phyloP scores from a whole-genome alignment of 1,139 yeast species.

The Debaryomyces psychrophilus region DNA sequence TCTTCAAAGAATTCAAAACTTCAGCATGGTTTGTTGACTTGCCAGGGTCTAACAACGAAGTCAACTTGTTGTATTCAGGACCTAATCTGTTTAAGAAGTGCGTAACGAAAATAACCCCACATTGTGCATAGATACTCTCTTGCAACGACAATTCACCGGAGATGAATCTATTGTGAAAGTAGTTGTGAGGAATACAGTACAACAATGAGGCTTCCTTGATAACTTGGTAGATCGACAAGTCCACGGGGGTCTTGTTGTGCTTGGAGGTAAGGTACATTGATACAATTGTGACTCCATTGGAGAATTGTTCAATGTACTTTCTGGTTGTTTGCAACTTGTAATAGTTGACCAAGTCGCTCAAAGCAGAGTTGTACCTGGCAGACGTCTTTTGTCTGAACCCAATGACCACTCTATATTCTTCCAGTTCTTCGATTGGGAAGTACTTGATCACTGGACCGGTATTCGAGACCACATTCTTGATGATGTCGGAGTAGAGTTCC shows the following conservation, averaged over 20 bases:
- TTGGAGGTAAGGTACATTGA: conserved; percentile 81
- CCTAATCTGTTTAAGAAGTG: conserved; percentile 95
- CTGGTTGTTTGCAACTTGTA: conserved; percentile 85
- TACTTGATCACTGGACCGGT: conserved; percentile 95
- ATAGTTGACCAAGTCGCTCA: conserved; percentile 85
- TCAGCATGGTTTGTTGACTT: conserved; percentile 70
- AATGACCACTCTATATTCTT: conserved; percentile 79
- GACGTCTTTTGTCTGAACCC: conserved; percentile 87
- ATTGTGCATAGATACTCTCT: conserved; percentile 92
- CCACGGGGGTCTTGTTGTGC: conserved; percentile 49
- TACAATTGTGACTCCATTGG: conserved; percentile 84
- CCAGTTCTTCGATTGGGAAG: conserved; percentile 78
- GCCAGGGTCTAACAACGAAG: conserved; percentile 62
- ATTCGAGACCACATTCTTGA: conserved; percentile 68
- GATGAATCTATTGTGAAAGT: conserved; percentile 75
- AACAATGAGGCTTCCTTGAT: conserved; percentile 92
- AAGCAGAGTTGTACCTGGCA: conserved; percentile 85
- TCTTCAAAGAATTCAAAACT: conserved; percentile 77
- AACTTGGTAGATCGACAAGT: conserved; percentile 84
- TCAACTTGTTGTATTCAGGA: conserved; percentile 77
- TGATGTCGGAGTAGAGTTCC: conserved; percentile 70
- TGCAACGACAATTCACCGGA: conserved; percentile 84
- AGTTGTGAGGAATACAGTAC: conserved; percentile 88
- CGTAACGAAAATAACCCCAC: conserved; percentile 88
- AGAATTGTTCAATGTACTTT: conserved; percentile 91